Evolutionary conservation across 129 eudicot species (phyloP), one percentile per base, ranked within the genome.

Genomic region (Solidago caesia): DNA sequence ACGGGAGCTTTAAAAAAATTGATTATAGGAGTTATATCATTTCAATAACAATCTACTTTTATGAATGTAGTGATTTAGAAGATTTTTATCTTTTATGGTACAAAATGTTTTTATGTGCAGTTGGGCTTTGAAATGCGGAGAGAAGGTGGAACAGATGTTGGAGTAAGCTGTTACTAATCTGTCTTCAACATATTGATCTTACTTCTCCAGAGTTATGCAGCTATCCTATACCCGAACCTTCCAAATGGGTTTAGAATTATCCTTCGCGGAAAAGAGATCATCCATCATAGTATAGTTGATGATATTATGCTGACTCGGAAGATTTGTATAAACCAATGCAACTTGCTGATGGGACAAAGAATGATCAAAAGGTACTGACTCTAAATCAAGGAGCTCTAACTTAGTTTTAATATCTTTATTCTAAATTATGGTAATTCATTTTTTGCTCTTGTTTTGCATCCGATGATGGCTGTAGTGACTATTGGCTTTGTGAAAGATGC

Each of bases 401-500:
- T n/a, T 61, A 39, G 29, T 72, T 16, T 4, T 33, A 6, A 14
- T 41, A 67, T n/a, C 4, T 46, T 1, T 41, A 66, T 12, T 8
- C 29, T 26, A 33, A 55, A 29, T 45, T 12, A 33, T 64, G 33
- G n/a, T 5, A 39, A 61, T 53, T 51, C 60, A 60, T 12, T 53
- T 58, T 41, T 12, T 26, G 52, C 26, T 73, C 26, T 65, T 62
- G 53, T 61, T 48, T 68, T 74, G 71, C 75, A 44, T 56, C 75
- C 85, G 87, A 75, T 84, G 90, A 43, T 72, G 61, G 91, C 95
- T 53, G 74, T 14, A 47, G 92, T 81, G 80, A 89, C 88, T 27
- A 72, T 92, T 79, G 96, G 98, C 21, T 92, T 92, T 79, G 89
- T 92, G 15, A 92, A 92, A 83, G 96, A 92, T 84, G 96, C 98